Evolutionary conservation across 257 asterid genomes (phyloP), one percentile per base, ranked within the genome.

Genomic region (Anisodus acutangulus): DNA sequence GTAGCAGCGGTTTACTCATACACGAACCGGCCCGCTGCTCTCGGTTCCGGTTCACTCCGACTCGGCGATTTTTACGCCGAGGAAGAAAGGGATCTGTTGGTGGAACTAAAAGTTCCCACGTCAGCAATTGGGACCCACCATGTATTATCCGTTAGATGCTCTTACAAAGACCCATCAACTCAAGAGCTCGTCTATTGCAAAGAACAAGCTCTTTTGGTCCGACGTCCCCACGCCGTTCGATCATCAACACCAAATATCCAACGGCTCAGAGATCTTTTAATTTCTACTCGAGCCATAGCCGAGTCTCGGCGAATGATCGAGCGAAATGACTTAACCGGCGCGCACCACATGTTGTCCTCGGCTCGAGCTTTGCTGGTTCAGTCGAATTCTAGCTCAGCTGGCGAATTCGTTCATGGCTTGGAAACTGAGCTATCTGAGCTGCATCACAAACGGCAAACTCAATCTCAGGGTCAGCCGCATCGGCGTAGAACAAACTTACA

Each of bases 111-210:
- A 85, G 97, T 95, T 88, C 97, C 98, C 85, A 88, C 95, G 26
- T 83, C 97, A 19, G 86, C 83, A 9, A 85, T 84, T 26, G 91
- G 97, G 91, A 71, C 97, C 97, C 98, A 89, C 84, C 93, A 92
- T n/a, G 90, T 89, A 16, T 85, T 97, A 92, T 87, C 98, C 89
- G 95, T 95, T 69, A 93, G 95, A 82, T 92, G 95, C 91, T 86
- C 92, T 31, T 91, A 89, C 97, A 90, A 86, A 88, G 98, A 97
- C 93, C 96, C 97, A 91, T 97, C 98, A 89, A 93, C 97, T 78
- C 94, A 91, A 80, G 92, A 88, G 83, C 86, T 90, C 83, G 86
- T 90, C 74, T 85, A 88, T 88, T 94, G 94, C 86, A 91, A 89
- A 76, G 98, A 92, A 37, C 93, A 91, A 39, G 88, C 86, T 51